Conservation (phyloP, 345 rosid species). For the Eutrema japonicum region DNA sequence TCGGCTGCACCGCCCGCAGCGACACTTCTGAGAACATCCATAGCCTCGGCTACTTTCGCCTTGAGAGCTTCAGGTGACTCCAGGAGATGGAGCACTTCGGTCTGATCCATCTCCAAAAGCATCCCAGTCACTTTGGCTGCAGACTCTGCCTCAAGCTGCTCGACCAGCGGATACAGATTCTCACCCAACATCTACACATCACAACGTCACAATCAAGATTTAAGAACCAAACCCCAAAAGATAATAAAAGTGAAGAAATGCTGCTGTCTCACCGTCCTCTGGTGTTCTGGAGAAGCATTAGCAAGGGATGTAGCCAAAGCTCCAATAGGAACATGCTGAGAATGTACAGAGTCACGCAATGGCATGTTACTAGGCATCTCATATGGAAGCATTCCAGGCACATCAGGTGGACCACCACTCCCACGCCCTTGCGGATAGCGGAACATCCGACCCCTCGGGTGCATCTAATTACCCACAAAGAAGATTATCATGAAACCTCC, state of each 20-base stretch:
- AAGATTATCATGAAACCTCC: conserved; percentile 1
- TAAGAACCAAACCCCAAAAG: conserved; percentile 3
- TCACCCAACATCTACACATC: conserved; percentile 84
- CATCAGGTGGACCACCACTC: conserved; percentile 52
- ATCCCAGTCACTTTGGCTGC: conserved; percentile 96
- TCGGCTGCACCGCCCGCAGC: conserved; percentile 66
- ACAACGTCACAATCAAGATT: conserved; percentile 4
- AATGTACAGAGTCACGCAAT: conserved; percentile 57
- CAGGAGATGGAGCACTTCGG: conserved; percentile 89
- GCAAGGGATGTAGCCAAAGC: conserved; percentile 90
- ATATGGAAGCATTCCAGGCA: conserved; percentile 72
- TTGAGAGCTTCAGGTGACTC: conserved; percentile 94
- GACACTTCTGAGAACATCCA: conserved; percentile 91
- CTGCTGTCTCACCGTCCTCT: conserved; percentile 68
- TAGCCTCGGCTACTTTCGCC: conserved; percentile 89
- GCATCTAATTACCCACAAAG: conserved; percentile 54
- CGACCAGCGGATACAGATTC: conserved; percentile 92
- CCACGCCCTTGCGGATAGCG: conserved; percentile 84
- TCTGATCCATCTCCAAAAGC: conserved; percentile 98
- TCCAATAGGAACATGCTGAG: conserved; percentile 78
- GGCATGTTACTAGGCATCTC: conserved; percentile 64
- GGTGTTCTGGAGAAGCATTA: conserved; percentile 83
- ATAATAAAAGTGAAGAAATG: background rate
- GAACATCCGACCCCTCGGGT: conserved; percentile 70
- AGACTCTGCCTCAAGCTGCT: conserved; percentile 83